Percentiles rank a stretch among this genome's conserved stretches.
phyloP scores from a whole-genome alignment of 2,329 filamentous ascomycete genomes.

The Akanthomyces dipterigenus region DNA sequence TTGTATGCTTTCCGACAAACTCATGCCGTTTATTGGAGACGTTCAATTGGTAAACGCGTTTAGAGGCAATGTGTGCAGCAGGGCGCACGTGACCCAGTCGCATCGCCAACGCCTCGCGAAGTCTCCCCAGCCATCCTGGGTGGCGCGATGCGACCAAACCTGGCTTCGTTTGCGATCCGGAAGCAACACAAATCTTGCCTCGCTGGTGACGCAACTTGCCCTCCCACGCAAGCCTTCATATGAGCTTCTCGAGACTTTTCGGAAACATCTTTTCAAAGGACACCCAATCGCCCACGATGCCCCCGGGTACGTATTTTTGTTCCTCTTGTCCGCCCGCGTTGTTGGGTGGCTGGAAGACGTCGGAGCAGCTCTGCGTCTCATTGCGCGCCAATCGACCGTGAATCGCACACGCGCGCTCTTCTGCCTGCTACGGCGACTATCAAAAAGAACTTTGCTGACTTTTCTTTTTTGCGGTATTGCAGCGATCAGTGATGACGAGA shows the following conservation, averaged over 20 bases:
- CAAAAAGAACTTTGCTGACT: neutral
- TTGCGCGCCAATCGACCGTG: neutral
- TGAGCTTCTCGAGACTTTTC: slow-evolving; percentile 8
- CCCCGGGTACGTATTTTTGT: slow-evolving; percentile 2
- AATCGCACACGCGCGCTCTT: neutral
- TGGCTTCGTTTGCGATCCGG: neutral
- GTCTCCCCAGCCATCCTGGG: neutral
- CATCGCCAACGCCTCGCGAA: neutral
- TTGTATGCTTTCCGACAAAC: no score
- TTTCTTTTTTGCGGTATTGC: neutral
- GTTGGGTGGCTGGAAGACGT: neutral
- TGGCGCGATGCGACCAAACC: neutral
- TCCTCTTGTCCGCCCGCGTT: neutral
- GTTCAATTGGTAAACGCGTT: no score
- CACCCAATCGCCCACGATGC: slow-evolving; percentile 1
- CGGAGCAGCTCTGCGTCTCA: neutral
- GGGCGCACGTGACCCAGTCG: neutral
- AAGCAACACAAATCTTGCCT: neutral
- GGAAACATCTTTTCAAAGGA: neutral
- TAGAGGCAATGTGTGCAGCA: neutral
- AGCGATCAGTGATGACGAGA: slow-evolving; percentile 33
- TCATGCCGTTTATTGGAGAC: no score
- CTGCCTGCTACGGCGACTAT: neutral
- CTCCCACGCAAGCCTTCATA: neutral
- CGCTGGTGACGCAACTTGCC: neutral